Conservation (phyloP, 148 eudicot species). For the Beta vulgaris region DNA sequence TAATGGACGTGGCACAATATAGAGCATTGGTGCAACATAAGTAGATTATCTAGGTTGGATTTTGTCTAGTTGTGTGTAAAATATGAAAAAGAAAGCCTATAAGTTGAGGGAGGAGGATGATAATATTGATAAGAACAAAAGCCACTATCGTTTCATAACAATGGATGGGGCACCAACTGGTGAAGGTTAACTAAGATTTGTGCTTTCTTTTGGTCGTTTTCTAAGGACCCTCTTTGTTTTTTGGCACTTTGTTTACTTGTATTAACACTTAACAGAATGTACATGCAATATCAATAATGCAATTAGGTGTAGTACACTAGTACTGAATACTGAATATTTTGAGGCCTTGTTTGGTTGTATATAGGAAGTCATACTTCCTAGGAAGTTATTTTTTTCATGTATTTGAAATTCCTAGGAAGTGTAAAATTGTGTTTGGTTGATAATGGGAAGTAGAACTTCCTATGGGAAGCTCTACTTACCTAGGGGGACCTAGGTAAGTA, state of each 20-base stretch:
- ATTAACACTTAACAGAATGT: too few species aligned
- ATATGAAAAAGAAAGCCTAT: conserved; percentile 4
- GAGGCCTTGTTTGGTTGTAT: too few species aligned
- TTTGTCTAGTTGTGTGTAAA: conserved; percentile 6
- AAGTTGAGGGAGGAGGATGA: background rate
- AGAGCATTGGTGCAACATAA: background rate
- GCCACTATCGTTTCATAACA: background rate
- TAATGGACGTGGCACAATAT: conserved; percentile 22
- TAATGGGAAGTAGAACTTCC: too few species aligned
- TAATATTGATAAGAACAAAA: conserved; percentile 13
- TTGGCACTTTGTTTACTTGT: background rate
- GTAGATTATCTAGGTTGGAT: conserved; percentile 4
- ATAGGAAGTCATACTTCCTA: background rate
- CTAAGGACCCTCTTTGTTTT: conserved; percentile 6
- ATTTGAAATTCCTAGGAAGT: too few species aligned
- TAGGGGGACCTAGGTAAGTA: too few species aligned
- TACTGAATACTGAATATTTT: too few species aligned
- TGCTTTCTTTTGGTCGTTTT: conserved; percentile 8
- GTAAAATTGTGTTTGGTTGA: too few species aligned
- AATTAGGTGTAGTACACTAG: background rate
- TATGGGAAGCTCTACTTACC: too few species aligned
- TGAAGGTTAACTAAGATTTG: background rate
- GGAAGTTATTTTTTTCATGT: too few species aligned
- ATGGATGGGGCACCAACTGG: conserved; percentile 11
- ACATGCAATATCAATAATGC: conserved; percentile 10